Evolutionary conservation across 2,329 filamentous ascomycete species (phyloP), one percentile per base, ranked within the genome.

Genomic region (Penicillium sp.): DNA sequence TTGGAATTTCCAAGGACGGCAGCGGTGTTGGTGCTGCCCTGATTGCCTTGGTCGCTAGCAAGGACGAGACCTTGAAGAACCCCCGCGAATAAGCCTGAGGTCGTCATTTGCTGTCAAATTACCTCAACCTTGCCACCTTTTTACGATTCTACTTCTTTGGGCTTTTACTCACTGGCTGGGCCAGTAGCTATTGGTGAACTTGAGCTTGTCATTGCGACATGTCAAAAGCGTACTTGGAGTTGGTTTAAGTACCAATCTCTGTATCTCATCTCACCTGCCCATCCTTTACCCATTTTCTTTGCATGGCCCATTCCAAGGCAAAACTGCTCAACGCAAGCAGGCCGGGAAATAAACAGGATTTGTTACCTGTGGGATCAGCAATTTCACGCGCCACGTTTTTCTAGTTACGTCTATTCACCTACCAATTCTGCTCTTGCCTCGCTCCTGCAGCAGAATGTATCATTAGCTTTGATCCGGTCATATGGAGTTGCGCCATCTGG

Each of bases 1-100:
- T 99, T 69, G 95, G 93, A 22, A 95, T 98, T 69, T 95, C 95
- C 60, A 97, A 96, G 82, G 95, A 99, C 73, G 95, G 95, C 48
- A 95, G 90, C 62, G 95, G 91, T 61, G 90, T 96, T n/a, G 95
- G 95, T 52, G 95, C 95, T 3, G 95, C 95, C 42, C 79, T 99
- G 67, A 98, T 98, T 76, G 95, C 95, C 51, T 84, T 97, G 50
- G 90, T 97, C 27, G 93, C 93, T 1, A 89, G 90, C 57, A 71
- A 66, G 57, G 64, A 64, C 22, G 59, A 67, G 47, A 61, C 42
- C 7, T 27, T 66, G 33, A 26, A 57, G 31, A 52, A 45, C 52
- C 62, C 64, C 35, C 42, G 3, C 14, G 49, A 62, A 49, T 64
- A 55, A 60, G 43, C n/a, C 46, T 51, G 50, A 19, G 35, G 42